These are phyloP conservation scores for Epichloe brachyelytri DNA, from an alignment of 2,329 filamentous ascomycete species.

Conservation along the genomic window DNA sequence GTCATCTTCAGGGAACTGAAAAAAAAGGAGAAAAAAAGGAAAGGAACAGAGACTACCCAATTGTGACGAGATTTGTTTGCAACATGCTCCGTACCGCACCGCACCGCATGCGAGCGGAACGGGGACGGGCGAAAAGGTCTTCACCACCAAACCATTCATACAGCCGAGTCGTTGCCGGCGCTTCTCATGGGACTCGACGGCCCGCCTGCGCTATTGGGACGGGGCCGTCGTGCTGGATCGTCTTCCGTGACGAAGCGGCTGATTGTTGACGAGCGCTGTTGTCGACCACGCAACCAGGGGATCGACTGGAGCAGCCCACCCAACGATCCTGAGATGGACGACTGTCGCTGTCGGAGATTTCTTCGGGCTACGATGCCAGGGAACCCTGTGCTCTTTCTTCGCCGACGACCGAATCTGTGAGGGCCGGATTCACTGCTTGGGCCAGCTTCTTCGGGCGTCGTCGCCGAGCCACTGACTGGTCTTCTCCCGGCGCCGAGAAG, in stretches of 20 bases:
- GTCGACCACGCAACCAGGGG: conserved; percentile 35
- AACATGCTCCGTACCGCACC: neutral
- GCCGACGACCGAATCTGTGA: conserved; percentile 25
- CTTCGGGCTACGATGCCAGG: conserved; percentile 45
- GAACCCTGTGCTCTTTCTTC: conserved; percentile 48
- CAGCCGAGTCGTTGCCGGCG: conserved; percentile 16
- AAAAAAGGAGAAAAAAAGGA: neutral
- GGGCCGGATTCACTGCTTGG: conserved; percentile 18
- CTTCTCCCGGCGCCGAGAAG: conserved; percentile 23
- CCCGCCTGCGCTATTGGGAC: neutral
- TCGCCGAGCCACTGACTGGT: conserved; percentile 17
- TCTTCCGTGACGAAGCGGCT: conserved; percentile 4
- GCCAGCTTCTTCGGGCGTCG: conserved; percentile 13
- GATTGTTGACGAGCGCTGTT: conserved; percentile 6
- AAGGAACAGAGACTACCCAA: neutral
- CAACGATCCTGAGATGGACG: conserved; percentile 35
- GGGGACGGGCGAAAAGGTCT: neutral
- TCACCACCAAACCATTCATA: conserved; percentile 15
- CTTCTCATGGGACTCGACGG: neutral
- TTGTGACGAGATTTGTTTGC: neutral
- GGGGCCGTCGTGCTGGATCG: neutral
- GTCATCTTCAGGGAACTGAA: neutral
- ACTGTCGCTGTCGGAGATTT: conserved; percentile 24
- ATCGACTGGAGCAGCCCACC: conserved; percentile 38
- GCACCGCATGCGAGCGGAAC: neutral